Conservation (phyloP, 1,139 yeast genomes). For the Yamadazyma siamensis region DNA sequence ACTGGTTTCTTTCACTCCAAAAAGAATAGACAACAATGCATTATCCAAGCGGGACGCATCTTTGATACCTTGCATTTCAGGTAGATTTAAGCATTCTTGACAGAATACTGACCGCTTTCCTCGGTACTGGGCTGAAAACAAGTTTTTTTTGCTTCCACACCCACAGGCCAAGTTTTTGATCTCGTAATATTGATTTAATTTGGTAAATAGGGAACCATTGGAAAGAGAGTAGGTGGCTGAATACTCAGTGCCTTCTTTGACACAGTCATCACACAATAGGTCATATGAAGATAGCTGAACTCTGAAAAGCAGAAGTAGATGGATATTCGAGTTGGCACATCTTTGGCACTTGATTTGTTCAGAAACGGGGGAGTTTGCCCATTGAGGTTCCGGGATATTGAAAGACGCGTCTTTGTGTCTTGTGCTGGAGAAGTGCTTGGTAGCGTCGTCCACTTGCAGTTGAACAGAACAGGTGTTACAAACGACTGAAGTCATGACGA, state of each 20-base stretch:
- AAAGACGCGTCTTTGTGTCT: slow-evolving; percentile 50
- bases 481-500: slow-evolving; percentile 11
- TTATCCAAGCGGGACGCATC: too few relatives aligned
- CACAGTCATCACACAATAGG: slow-evolving; percentile 47
- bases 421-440: slow-evolving; percentile 48
- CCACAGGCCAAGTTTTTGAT: slow-evolving; percentile 51
- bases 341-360: slow-evolving; percentile 55
- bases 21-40: too few relatives aligned
- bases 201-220: slow-evolving; percentile 53
- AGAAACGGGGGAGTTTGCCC: slow-evolving; percentile 14
- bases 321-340: slow-evolving; percentile 54
- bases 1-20: too few relatives aligned
- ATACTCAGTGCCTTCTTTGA: slow-evolving; percentile 44
- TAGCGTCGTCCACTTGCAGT: slow-evolving; percentile 16
- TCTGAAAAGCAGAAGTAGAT: slow-evolving; percentile 48
- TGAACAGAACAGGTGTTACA: slow-evolving; percentile 13
- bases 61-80: too few relatives aligned
- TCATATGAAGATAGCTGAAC: slow-evolving; percentile 57
- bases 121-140: slow-evolving; percentile 30
- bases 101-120: too few relatives aligned
- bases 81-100: too few relatives aligned
- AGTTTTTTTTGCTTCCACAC: slow-evolving; percentile 40
- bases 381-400: slow-evolving; percentile 7
- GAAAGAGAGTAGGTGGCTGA: slow-evolving; percentile 49
- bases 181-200: slow-evolving; percentile 43